Evolutionary conservation across 305 asterid genomes (phyloP).

Genomic region (Euphrasia arctica): DNA sequence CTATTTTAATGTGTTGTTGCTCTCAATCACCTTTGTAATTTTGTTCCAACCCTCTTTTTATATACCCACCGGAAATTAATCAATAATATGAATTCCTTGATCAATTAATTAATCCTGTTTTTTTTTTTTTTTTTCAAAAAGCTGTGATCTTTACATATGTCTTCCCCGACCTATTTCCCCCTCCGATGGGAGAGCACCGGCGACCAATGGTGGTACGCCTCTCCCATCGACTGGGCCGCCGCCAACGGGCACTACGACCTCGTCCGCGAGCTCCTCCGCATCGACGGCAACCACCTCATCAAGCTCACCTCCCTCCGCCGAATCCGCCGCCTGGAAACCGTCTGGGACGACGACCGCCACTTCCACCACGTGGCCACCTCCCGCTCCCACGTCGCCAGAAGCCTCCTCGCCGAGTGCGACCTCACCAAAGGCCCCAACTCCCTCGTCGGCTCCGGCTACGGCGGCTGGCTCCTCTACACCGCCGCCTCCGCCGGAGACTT

Average conservation of each 20-base stretch:
- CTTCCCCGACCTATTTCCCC: slow-evolving; percentile 79
- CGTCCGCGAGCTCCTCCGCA: slow-evolving; percentile 87
- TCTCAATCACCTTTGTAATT: background rate
- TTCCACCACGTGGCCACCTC: slow-evolving; percentile 71
- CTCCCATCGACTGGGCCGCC: slow-evolving; percentile 96
- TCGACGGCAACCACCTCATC: slow-evolving; percentile 88
- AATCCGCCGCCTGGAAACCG: slow-evolving; percentile 89
- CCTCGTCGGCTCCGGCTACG: slow-evolving; percentile 73
- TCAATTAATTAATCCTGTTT: background rate
- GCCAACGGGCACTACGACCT: slow-evolving; percentile 97
- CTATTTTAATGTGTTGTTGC: background rate
- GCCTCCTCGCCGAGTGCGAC: slow-evolving; percentile 58
- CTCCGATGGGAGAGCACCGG: slow-evolving; percentile 99
- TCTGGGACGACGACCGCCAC: slow-evolving; percentile 95
- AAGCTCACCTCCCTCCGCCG: slow-evolving; percentile 86
- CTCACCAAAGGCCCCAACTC: slow-evolving; percentile 57
- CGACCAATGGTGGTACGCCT: slow-evolving; percentile 99
- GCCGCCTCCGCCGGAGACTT: slow-evolving; percentile 95
- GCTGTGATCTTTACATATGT: slow-evolving; percentile 30
- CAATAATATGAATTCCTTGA: no score
- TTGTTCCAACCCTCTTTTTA: no score
- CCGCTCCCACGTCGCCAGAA: slow-evolving; percentile 70
- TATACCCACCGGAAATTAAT: no score
- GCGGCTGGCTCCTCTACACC: slow-evolving; percentile 93
- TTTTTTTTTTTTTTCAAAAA: background rate